Evolutionary conservation across 2,329 filamentous ascomycete genomes (phyloP), one percentile per base, ranked within the genome.

Genomic region (Ascosphaera apis): DNA sequence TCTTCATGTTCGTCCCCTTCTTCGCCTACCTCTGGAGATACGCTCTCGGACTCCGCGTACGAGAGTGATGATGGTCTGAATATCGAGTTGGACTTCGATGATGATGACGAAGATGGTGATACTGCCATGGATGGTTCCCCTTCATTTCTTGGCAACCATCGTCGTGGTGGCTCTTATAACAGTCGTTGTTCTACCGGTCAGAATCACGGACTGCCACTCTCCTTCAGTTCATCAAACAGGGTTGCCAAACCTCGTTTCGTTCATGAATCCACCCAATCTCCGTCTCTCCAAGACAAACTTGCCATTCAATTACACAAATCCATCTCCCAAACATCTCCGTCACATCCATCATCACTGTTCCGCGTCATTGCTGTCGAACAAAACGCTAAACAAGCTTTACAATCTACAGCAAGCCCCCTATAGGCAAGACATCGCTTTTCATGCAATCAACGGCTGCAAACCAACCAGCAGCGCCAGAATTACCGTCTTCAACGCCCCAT

Each of bases 371-470:
- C 21, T 25, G 21, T 25, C 11, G 21, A 25, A 6, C 21, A 25
- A 46, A 60, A 60, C 62, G 53, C 67, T 71, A 70, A 73, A 53
- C 54, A 55, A 50, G 53, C 48, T 48, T 49, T 51, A 47, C 48
- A 60, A 45, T 51, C 57, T 62, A 52, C 62, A 71, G 74, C 69
- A 41, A 76, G 66, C 54, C 69, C 76, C 35, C 56, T 71, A 43
- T 65, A 67, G 55, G 62, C 58, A 51, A 64, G 39, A 54, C 40
- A 57, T 53, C 21, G 5, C 21, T 25, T 11, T 25, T 25, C 11
- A 25, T 5, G 11, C 21, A 25, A 25, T 25, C 21, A 11, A 25
- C 21, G 6, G 11, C 21, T 5, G 21, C 11, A 6, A 5, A 5
- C 21, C 21, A 5, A 11, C 6, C 21, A 6, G 21, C 21, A 25